Conservation (phyloP, 805 yeast genomes). For the Candida nonsorbophila region DNA sequence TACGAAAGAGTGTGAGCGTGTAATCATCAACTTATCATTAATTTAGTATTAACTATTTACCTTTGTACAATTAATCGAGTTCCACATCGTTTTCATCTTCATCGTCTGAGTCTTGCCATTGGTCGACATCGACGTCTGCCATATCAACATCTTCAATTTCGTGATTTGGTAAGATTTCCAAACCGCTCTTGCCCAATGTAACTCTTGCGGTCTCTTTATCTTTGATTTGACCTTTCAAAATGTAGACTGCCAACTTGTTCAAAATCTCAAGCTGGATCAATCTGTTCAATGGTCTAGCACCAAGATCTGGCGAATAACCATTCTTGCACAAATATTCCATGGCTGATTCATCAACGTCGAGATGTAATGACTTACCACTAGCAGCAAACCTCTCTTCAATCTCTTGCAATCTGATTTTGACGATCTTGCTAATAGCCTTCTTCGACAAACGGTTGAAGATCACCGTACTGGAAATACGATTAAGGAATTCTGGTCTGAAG, state of each 20-base stretch:
- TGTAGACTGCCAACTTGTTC: constrained; percentile 83
- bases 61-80: too few relatives aligned
- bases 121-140: constrained; percentile 54
- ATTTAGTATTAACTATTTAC: too few relatives aligned
- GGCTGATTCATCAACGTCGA: constrained; percentile 73
- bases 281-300: constrained; percentile 95
- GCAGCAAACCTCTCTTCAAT: constrained; percentile 80
- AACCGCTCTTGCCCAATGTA: constrained; percentile 51
- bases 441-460: constrained; percentile 89
- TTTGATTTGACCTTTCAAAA: constrained; percentile 77
- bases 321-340: constrained; percentile 74
- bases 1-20: too few relatives aligned
- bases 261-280: constrained; percentile 84
- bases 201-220: constrained; percentile 87
- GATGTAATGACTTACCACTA: constrained; percentile 72
- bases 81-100: too few relatives aligned
- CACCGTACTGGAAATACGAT: constrained; percentile 90
- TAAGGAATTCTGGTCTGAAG: constrained; percentile 95
- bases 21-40: too few relatives aligned
- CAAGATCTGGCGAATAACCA: constrained; percentile 90
- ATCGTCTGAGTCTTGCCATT: constrained; percentile 55
- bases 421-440: constrained; percentile 89
- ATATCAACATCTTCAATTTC: constrained; percentile 47
- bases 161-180: constrained; percentile 85
- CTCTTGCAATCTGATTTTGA: constrained; percentile 76